Evolutionary conservation across 2,329 filamentous ascomycete genomes (phyloP), one percentile per base, ranked within the genome.

Genomic region (Diaporthe aspalathi): DNA sequence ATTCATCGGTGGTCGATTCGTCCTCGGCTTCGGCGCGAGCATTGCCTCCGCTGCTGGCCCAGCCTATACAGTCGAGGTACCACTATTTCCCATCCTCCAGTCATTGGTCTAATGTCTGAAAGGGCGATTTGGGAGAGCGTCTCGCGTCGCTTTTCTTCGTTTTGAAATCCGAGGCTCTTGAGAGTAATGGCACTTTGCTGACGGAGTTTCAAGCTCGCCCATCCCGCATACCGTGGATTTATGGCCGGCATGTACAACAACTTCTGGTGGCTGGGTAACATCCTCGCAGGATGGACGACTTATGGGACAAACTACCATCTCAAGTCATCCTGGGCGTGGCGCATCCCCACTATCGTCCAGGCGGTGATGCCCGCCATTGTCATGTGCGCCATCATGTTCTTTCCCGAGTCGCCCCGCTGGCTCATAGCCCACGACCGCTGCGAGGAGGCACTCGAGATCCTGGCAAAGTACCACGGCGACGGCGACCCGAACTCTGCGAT

Each of bases 1-100:
- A 70, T 87, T 86, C 75, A 84, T 87, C 78, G 85, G 84, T 53
- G 88, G 88, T n/a, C 85, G 88, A 35, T 90, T 91, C 79, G 79
- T 91, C 24, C 84, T 91, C 3, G 89, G 89, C 67, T 90, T 91
- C 72, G 85, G 85, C 67, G 84, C 86, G 32, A 82, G 83, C 52
- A 83, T 87, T 73, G 82, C 83, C 22, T 81, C 83, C 1, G 81
- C 83, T 1, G 84, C 84, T 8, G 84, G 83, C 1, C 85, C 84
- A 7, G 82, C 83, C 69, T 86, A 85, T 74, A 83, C 85, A 22
- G 81, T 85, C 27, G 85, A 86, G 60, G 60, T 65, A 65, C 7
- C 22, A 1, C 27, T 63, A n/a, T 63, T 50, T 20, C 20, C n/a
- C 5, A 4, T 38, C 5, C 17, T 20, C 8, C 32, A 1, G 16